Conservation (phyloP, 2,329 filamentous ascomycete genomes). For the Helotiales sp. region DNA sequence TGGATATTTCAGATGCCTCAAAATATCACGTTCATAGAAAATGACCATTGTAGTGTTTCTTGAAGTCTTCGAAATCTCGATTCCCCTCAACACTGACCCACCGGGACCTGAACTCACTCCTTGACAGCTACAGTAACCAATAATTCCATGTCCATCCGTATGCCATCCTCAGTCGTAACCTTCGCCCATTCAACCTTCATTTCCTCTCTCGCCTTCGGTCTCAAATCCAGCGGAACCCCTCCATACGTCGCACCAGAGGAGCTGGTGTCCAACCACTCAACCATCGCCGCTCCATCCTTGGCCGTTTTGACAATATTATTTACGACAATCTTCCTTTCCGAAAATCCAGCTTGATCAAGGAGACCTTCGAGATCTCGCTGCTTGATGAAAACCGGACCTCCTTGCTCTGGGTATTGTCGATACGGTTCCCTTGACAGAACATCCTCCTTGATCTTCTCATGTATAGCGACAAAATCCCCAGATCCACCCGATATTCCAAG, state of each 20-base stretch:
- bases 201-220: conserved; percentile 17
- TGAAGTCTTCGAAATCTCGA: background rate
- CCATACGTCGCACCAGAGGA: conserved; percentile 24
- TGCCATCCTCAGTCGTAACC: conserved; percentile 13
- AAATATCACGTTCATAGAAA: too few relatives aligned
- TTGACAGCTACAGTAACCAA: conserved; percentile 25
- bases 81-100: too few relatives aligned
- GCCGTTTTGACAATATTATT: conserved; percentile 20
- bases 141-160: conserved; percentile 26
- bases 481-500: conserved; percentile 27
- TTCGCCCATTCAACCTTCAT: conserved; percentile 24
- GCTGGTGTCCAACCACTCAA: conserved; percentile 23
- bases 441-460: conserved; percentile 26
- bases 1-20: too few relatives aligned
- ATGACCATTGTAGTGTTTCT: too few relatives aligned
- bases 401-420: conserved; percentile 6
- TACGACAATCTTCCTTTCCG: conserved; percentile 3
- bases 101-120: too few relatives aligned
- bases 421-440: conserved; percentile 25
- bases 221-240: conserved; percentile 15
- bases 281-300: conserved; percentile 17
- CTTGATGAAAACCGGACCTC: conserved; percentile 15
- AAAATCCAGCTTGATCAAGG: conserved; percentile 12
- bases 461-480: conserved; percentile 21
- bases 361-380: conserved; percentile 2